A percentile compares a stretch with the other conserved stretches of the same genome.
These are phyloP conservation scores for Curvularia lunata DNA, from an alignment of 2,329 filamentous ascomycete species.

Conservation along the genomic window DNA sequence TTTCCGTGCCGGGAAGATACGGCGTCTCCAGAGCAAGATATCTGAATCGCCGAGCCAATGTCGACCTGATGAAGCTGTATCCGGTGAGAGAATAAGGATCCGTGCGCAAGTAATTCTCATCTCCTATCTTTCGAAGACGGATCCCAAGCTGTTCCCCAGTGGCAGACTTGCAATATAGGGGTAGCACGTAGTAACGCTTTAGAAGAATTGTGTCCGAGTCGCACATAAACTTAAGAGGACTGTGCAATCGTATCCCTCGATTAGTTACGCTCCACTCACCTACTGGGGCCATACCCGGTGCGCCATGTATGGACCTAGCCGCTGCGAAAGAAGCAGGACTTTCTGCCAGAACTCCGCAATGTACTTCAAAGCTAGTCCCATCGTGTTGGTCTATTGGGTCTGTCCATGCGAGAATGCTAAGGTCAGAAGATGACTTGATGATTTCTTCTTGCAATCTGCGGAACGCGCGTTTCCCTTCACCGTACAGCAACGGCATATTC, in stretches of 20 bases:
- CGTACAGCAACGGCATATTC: conserved; percentile 1
- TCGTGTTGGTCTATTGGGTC: no score
- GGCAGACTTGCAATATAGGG: background rate
- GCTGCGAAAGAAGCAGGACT: background rate
- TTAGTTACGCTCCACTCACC: background rate
- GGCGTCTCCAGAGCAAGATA: background rate
- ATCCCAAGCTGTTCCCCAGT: background rate
- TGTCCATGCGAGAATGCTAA: conserved; percentile 5
- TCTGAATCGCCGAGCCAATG: background rate
- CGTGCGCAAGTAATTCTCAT: background rate
- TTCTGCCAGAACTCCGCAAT: background rate
- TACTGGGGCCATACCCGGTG: background rate
- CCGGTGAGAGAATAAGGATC: background rate
- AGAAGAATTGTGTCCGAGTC: background rate
- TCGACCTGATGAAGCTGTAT: background rate
- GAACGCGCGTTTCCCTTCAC: conserved; percentile 1
- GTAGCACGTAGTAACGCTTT: background rate
- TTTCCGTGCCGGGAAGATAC: background rate
- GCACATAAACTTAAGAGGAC: background rate
- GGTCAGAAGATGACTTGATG: conserved; percentile 2
- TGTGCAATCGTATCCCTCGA: background rate
- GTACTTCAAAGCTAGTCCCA: background rate
- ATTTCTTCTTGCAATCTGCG: conserved; percentile 6
- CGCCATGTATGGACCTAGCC: background rate
- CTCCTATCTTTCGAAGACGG: background rate